These are phyloP conservation scores for Neonectria ditissima DNA, from an alignment of 2,329 filamentous ascomycete species.

Conservation along the genomic window DNA sequence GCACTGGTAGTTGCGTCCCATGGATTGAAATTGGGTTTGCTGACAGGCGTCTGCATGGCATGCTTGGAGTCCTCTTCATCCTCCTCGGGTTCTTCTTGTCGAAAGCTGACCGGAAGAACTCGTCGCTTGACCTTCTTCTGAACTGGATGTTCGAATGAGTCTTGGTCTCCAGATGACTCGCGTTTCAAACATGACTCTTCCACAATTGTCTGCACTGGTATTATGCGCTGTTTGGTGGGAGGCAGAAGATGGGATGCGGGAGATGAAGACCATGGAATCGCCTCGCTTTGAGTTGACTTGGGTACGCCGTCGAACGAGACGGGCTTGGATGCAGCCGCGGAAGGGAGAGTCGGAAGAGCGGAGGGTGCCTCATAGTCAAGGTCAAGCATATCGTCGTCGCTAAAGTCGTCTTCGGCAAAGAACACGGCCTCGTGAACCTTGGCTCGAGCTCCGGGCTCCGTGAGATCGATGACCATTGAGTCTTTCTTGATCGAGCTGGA, in stretches of 20 bases:
- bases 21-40: constrained; percentile 38
- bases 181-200: constrained; percentile 56
- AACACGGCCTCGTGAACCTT: constrained; percentile 58
- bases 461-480: constrained; percentile 50
- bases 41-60: constrained; percentile 41
- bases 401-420: constrained; percentile 86
- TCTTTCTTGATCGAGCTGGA: constrained; percentile 60
- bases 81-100: constrained; percentile 47
- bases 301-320: constrained; percentile 43
- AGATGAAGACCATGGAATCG: constrained; percentile 82
- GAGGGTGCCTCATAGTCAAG: constrained; percentile 73
- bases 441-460: constrained; percentile 42
- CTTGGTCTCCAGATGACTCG: constrained; percentile 50
- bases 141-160: constrained; percentile 39
- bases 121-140: constrained; percentile 68
- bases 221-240: constrained; percentile 44
- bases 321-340: constrained; percentile 34
- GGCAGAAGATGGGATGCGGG: constrained; percentile 62
- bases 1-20: constrained; percentile 43
- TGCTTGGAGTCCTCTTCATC: constrained; percentile 46
- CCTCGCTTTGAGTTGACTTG: constrained; percentile 43
- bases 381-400: constrained; percentile 83
- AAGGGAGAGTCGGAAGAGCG: constrained; percentile 57
- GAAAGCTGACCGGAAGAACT: constrained; percentile 67
- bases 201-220: constrained; percentile 33